phyloP scores from a whole-genome alignment of 2,329 filamentous ascomycete species.

The Penicillium hesseltinei region DNA sequence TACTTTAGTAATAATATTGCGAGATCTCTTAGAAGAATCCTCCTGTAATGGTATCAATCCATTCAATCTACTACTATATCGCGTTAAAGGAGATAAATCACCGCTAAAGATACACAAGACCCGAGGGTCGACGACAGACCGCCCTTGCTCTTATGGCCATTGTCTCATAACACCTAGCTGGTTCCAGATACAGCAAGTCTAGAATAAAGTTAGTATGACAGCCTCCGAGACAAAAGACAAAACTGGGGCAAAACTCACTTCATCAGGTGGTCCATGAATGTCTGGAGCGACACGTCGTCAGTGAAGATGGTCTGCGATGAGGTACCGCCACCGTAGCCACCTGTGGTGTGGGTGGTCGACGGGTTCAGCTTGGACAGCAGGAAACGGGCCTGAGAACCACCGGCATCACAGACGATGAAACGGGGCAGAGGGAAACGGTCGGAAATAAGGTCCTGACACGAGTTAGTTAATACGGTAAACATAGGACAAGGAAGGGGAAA shows the following conservation, averaged over 20 bases:
- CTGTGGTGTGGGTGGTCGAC: slow-evolving; percentile 91
- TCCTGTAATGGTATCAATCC: slow-evolving; percentile 23
- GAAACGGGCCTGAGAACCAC: slow-evolving; percentile 96
- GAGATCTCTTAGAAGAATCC: not conserved
- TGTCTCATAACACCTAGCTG: slow-evolving; percentile 40
- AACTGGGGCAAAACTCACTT: slow-evolving; percentile 62
- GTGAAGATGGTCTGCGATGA: slow-evolving; percentile 98
- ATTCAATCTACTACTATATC: slow-evolving; percentile 36
- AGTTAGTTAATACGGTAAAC: slow-evolving; percentile 7
- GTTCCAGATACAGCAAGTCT: slow-evolving; percentile 53
- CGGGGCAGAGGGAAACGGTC: slow-evolving; percentile 97
- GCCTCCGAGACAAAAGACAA: not conserved
- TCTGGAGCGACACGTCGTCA: slow-evolving; percentile 95
- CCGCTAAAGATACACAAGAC: slow-evolving; percentile 45
- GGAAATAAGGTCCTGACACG: slow-evolving; percentile 78
- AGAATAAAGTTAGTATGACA: slow-evolving; percentile 27
- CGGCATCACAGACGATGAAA: slow-evolving; percentile 98
- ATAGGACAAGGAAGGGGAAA: not conserved
- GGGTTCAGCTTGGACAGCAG: slow-evolving; percentile 95
- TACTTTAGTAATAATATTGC: not conserved
- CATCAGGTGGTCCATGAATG: slow-evolving; percentile 99
- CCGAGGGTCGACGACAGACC: slow-evolving; percentile 31
- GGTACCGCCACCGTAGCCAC: slow-evolving; percentile 84
- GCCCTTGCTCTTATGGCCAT: slow-evolving; percentile 35
- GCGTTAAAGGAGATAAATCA: slow-evolving; percentile 31